Evolutionary conservation across 2,329 filamentous ascomycete genomes (phyloP).

Genomic region (Penicillium janthinellum): DNA sequence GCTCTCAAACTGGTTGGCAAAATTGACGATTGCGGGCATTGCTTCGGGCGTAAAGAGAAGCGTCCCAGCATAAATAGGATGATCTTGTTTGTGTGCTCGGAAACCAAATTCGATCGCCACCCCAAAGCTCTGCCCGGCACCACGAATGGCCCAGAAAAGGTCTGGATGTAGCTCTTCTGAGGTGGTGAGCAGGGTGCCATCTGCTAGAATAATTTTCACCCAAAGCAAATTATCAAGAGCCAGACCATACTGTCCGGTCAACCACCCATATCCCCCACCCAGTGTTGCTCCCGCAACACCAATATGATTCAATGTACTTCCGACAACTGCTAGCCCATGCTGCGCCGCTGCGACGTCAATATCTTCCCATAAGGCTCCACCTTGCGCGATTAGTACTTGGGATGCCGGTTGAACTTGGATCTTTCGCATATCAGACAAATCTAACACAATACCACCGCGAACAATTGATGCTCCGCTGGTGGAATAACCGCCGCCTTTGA

Average conservation of each 20-base stretch:
- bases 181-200: background rate
- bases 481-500: no score
- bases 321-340: no score
- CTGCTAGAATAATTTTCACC: background rate
- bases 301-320: no score
- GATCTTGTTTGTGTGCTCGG: background rate
- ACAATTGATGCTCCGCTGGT: background rate
- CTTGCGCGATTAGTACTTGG: no score
- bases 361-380: no score
- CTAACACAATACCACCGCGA: conserved; percentile 3
- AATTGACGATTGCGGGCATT: no score
- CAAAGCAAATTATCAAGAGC: background rate
- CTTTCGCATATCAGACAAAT: background rate
- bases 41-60: no score
- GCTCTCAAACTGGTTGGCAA: no score
- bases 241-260: background rate
- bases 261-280: background rate
- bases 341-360: no score
- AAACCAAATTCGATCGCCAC: background rate
- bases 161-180: background rate
- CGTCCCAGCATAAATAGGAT: no score
- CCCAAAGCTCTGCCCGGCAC: background rate
- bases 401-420: background rate
- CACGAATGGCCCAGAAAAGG: no score
- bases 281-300: background rate